Base-by-base conservation (phyloP, 768 basidiomycete genomes). In the Suillus decipiens region DNA sequence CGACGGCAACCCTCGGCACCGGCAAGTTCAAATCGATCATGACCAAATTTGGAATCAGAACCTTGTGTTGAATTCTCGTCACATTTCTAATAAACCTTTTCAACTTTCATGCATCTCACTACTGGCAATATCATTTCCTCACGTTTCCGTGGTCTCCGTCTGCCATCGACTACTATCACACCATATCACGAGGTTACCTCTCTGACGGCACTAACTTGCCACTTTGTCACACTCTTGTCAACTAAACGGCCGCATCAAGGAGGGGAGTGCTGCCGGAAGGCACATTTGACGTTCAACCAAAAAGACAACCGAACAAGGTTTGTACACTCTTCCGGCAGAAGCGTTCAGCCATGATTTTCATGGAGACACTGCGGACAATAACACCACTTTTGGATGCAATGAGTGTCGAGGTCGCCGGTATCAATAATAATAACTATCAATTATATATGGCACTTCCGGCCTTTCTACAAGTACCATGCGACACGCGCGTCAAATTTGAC, bases 1-100 rank as follows among this genome's bases (percentile, higher is more conserved):
- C 73, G 68, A 69, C 68, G 71, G 68, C 67, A 68, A 70, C 73
- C 74, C 76, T 75, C 73, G 76, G 75, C 81, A 77, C 76, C 81
- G 81, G 80, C 78, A 79, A 78, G 80, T 82, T 80, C 72, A 22
- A 57, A 69, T 70, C 68, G 77, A 75, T 75, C 69, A 75, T 72
- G 58, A 73, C 81, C 72, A 72, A 69, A 67, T 68, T 71, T 73
- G 66, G 62, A 72, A 78, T 72, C 66, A 66, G 70, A 74, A 72
- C 76, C 69, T 73, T 76, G 41, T 61, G 62, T 63, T 64, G 37
- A 58, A 64, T 45, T 61, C 51, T 60, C 57, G 55, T 62, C 63
- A 60, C 60, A 47, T 60, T 39, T 62, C 41, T 58, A 63, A 59
- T 61, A 19, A 56, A 36, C 39, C 39, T 41, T 37, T 10, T 11